Evolutionary conservation across 2,329 filamentous ascomycete species (phyloP).

Genomic region (Ceratocystis papillata): DNA sequence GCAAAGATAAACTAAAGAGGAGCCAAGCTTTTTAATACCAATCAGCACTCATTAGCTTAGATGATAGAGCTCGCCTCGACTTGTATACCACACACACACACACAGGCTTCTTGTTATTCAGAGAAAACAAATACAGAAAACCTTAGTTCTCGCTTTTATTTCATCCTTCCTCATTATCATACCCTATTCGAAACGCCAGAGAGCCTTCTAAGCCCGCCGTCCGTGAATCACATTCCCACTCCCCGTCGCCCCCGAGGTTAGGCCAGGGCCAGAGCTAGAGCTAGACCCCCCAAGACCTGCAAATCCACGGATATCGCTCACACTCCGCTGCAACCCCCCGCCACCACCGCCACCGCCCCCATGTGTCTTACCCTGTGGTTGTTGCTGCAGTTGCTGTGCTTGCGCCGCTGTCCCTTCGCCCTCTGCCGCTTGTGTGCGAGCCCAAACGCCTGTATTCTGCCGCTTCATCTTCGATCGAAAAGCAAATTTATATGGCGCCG

Average conservation of each 20-base stretch:
- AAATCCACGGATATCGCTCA: background rate
- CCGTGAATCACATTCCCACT: conserved; percentile 10
- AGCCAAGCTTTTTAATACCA: too few species aligned
- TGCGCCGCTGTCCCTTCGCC: background rate
- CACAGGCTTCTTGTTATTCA: background rate
- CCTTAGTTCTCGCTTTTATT: too few species aligned
- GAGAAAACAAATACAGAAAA: too few species aligned
- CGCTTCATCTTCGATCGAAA: conserved; percentile 16
- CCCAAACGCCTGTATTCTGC: conserved; percentile 14
- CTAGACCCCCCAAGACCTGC: background rate
- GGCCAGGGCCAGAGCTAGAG: background rate
- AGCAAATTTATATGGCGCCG: conserved; percentile 11
- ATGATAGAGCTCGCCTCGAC: too few species aligned
- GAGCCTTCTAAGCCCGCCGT: conserved; percentile 13
- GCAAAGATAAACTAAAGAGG: too few species aligned
- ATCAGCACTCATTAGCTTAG: too few species aligned
- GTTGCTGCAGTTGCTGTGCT: background rate
- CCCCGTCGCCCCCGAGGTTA: background rate
- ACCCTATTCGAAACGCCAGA: background rate
- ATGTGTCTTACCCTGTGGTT: background rate
- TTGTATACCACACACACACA: too few species aligned
- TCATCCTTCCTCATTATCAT: too few species aligned
- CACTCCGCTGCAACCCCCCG: conserved; percentile 7
- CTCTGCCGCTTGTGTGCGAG: conserved; percentile 12
- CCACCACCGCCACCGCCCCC: background rate